Evolutionary conservation across 306 rosid species (phyloP).

Genomic region (Fragaria nilgerrensis): DNA sequence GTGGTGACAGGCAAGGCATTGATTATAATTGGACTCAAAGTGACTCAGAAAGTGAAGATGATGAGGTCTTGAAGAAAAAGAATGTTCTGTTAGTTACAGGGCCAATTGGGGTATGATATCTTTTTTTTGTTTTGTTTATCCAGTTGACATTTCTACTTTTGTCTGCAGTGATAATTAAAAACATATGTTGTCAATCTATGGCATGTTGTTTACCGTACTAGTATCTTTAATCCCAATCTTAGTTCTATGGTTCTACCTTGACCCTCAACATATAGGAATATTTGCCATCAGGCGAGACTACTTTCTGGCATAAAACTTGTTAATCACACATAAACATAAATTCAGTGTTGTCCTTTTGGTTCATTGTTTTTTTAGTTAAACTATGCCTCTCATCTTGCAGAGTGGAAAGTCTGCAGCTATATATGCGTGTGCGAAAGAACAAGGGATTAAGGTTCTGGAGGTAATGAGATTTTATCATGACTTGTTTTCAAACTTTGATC

Average conservation of each 20-base stretch:
- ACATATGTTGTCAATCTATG: not conserved
- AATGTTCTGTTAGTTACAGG: slow-evolving; percentile 83
- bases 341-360: slow-evolving; percentile 19
- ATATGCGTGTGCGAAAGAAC: slow-evolving; percentile 91
- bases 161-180: not conserved
- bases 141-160: not conserved
- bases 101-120: slow-evolving; percentile 66
- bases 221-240: not conserved
- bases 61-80: slow-evolving; percentile 49
- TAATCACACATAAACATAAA: not conserved
- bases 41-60: slow-evolving; percentile 41
- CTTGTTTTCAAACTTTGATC: not conserved
- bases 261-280: not conserved
- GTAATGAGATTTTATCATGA: slow-evolving; percentile 35
- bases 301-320: not conserved
- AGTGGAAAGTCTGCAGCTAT: slow-evolving; percentile 96
- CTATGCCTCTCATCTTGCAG: slow-evolving; percentile 50
- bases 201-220: not conserved
- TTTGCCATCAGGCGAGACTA: not conserved
- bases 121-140: not conserved
- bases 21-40: slow-evolving; percentile 41
- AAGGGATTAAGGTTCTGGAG: slow-evolving; percentile 80
- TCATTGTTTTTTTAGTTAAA: slow-evolving; percentile 21
- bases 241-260: no score
- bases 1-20: slow-evolving; percentile 24